These are phyloP conservation scores for Blastocystis sp. DNA, from an alignment of 352 stramenopile genomes.

Conservation along the genomic window DNA sequence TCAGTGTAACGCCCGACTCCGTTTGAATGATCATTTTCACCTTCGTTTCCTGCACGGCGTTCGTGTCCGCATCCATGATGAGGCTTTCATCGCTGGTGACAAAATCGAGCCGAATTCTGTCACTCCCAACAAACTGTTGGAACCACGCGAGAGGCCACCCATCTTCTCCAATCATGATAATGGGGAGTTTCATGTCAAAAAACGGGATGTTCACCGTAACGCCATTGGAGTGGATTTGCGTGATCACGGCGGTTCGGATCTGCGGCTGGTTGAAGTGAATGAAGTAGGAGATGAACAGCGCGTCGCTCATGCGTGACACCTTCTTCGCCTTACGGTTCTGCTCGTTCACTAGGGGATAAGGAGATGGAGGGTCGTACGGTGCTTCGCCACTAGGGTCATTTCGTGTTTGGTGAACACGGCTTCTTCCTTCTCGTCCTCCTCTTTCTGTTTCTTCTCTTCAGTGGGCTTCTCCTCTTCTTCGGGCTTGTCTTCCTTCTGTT, in stretches of 20 bases:
- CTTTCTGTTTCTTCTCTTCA: not conserved
- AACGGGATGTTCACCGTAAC: constrained; percentile 45
- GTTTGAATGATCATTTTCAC: constrained; percentile 5
- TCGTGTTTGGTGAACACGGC: constrained; percentile 12
- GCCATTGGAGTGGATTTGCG: constrained; percentile 47
- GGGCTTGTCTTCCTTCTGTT: not conserved
- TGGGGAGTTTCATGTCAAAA: constrained; percentile 54
- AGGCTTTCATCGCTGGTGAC: not conserved
- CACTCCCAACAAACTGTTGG: not conserved
- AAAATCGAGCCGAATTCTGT: not conserved
- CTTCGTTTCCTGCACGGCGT: not conserved
- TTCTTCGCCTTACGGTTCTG: constrained; percentile 50
- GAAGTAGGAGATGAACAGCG: constrained; percentile 42
- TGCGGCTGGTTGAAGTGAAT: constrained; percentile 46
- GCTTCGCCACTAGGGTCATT: constrained; percentile 6
- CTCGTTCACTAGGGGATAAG: constrained; percentile 49
- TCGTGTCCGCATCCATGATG: not conserved
- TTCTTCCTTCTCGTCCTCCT: not conserved
- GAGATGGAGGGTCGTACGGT: not conserved
- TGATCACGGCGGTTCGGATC: constrained; percentile 5
- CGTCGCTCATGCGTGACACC: constrained; percentile 4
- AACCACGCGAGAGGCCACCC: not conserved
- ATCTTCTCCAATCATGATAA: not conserved
- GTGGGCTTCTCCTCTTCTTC: too few species aligned
- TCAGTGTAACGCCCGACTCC: not conserved